Percentiles rank a stretch among this genome's conserved stretches.
Conservation (phyloP, 371 early-diverging fungal species). For the Circinella minor region DNA sequence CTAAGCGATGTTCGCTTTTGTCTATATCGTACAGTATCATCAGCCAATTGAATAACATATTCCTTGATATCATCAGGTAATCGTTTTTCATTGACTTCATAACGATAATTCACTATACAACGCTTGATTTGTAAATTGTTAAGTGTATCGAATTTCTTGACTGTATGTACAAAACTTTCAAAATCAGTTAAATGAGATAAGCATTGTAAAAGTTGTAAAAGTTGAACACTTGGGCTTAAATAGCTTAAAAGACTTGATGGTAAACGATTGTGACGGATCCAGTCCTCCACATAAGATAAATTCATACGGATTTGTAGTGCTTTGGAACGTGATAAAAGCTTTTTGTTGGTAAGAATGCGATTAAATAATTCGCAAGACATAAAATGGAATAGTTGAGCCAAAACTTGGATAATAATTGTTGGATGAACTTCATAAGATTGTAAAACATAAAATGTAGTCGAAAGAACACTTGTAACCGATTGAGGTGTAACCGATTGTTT, state of each 20-base stretch:
- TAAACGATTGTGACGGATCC: conserved; percentile 70
- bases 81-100: conserved; percentile 81
- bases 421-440: conserved; percentile 70
- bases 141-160: conserved; percentile 62
- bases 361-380: conserved; percentile 84
- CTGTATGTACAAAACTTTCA: conserved; percentile 72
- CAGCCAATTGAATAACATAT: conserved; percentile 71
- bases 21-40: conserved; percentile 61
- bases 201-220: conserved; percentile 84
- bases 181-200: conserved; percentile 71
- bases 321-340: conserved; percentile 77
- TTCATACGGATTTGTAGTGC: conserved; percentile 89
- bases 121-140: conserved; percentile 76
- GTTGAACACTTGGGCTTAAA: conserved; percentile 70
- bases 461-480: conserved; percentile 65
- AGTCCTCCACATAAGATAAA: conserved; percentile 80
- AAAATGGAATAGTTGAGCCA: conserved; percentile 78
- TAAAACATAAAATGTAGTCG: conserved; percentile 64
- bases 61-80: conserved; percentile 74
- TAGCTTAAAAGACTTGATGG: conserved; percentile 53
- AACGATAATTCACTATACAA: conserved; percentile 80
- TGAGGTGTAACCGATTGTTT: conserved; percentile 49
- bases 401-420: conserved; percentile 50
- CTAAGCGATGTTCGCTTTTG: conserved; percentile 31
- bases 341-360: conserved; percentile 75